These are phyloP conservation scores for Favolaschia claudopus DNA, from an alignment of 768 basidiomycete species.

Conservation along the genomic window DNA sequence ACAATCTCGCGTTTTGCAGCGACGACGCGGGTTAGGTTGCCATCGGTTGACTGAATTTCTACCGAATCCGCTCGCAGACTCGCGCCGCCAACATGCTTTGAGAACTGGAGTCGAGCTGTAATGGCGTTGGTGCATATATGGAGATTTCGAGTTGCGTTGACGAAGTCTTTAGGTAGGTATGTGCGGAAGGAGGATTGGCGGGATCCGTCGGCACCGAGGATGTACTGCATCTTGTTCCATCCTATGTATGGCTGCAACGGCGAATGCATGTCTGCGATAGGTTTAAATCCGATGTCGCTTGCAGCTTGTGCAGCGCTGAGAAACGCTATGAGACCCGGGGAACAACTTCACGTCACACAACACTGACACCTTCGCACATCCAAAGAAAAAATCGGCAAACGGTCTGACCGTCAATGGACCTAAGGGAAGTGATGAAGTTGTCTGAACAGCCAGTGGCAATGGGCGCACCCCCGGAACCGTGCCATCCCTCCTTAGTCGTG, in stretches of 20 bases:
- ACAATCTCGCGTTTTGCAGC: too few species aligned
- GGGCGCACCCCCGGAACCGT: neutral
- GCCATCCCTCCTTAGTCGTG: constrained; percentile 10
- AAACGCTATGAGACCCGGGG: neutral
- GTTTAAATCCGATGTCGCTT: neutral
- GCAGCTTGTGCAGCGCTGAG: constrained; percentile 5
- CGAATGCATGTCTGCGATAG: constrained; percentile 13
- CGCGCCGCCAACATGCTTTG: too few species aligned
- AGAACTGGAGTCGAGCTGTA: neutral
- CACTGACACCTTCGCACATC: neutral
- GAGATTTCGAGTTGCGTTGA: neutral
- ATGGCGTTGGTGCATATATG: constrained; percentile 12
- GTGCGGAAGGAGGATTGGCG: constrained; percentile 15
- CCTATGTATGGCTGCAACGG: constrained; percentile 13
- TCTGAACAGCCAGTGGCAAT: neutral
- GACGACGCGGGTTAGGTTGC: too few species aligned
- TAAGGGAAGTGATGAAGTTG: neutral
- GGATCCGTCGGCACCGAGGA: neutral
- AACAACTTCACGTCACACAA: neutral
- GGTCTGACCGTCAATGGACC: constrained; percentile 9
- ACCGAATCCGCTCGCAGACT: too few species aligned
- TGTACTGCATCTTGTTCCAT: constrained; percentile 16
- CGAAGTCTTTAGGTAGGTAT: constrained; percentile 1
- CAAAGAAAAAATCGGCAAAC: neutral
- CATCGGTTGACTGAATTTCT: too few species aligned